Conservation (phyloP, 805 yeast genomes). For the Torulaspora microellipsoides region DNA sequence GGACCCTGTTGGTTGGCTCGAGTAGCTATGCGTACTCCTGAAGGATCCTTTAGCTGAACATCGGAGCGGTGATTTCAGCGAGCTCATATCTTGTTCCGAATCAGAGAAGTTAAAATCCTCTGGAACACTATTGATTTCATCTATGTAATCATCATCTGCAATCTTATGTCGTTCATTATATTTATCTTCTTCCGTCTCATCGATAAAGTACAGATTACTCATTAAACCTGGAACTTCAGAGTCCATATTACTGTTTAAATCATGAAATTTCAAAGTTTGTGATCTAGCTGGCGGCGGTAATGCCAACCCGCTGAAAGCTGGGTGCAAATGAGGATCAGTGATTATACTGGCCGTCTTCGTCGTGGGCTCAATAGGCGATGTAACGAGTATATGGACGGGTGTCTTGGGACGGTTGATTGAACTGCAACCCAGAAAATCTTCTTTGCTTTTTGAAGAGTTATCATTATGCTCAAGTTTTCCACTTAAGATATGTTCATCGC, state of each 20-base stretch:
- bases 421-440: too few relatives aligned
- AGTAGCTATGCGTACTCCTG: slow-evolving; percentile 32
- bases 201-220: slow-evolving; percentile 32
- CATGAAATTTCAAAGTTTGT: slow-evolving; percentile 37
- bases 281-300: slow-evolving; percentile 28
- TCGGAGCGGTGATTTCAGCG: slow-evolving; percentile 10
- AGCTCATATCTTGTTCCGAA: slow-evolving; percentile 17
- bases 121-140: slow-evolving; percentile 49
- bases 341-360: background rate
- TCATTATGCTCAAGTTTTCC: too few relatives aligned
- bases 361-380: slow-evolving; percentile 8
- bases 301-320: background rate
- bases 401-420: slow-evolving; percentile 1
- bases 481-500: too few relatives aligned
- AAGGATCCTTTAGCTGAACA: slow-evolving; percentile 18
- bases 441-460: too few relatives aligned
- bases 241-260: slow-evolving; percentile 35
- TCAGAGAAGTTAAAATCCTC: slow-evolving; percentile 39
- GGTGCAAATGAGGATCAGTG: slow-evolving; percentile 2
- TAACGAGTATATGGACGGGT: slow-evolving; percentile 9
- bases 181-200: slow-evolving; percentile 34
- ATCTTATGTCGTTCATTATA: slow-evolving; percentile 25
- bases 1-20: slow-evolving; percentile 27
- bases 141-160: slow-evolving; percentile 42
- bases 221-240: slow-evolving; percentile 34